Base-by-base conservation (phyloP, 164 flowering plant genomes). In the Stephania japonica region DNA sequence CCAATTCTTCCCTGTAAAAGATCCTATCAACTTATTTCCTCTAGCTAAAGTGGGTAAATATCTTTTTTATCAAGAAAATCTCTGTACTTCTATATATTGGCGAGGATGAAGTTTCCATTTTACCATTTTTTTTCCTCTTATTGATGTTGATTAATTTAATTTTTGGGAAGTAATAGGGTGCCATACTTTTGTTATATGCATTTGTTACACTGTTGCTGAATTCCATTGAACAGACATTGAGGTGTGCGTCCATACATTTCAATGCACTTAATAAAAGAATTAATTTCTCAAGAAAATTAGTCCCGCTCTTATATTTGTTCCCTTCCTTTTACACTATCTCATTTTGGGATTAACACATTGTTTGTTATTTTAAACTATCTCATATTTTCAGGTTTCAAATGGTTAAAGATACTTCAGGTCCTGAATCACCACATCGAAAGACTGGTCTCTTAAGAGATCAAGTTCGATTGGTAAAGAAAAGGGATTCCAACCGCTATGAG, bases 391-490 rank as follows among this genome's bases (percentile, higher is more conserved):
- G 77, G 73, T 21, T 43, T n/a, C 63, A 75, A 59, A 91, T 92
- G 95, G 84, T 82, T 71, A 84, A 80, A 73, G 89, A 86, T 70
- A 72, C 71, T 70, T 79, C 84, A 62, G 81, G 79, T 72, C 71
- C 72, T 24, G 91, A 85, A 38, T 87, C 86, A 66, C 84, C 82
- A 65, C 84, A 78, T 1, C 72, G 78, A 70, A 87, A 77, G 82
- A 61, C 75, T 5, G 94, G 90, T 67, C 92, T 91, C 43, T 85
- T 96, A 78, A 87, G 90, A 80, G 97, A 96, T 85, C 97, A 90
- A 81, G 95, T 90, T 47, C 88, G 80, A 50, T 42, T 91, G 79
- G 83, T 88, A 44, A 96, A 89, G 85, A 85, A 85, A 80, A 91
- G 85, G 80, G 89, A 89, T 72, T 83, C 79, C 41, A 82, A 84